Evolutionary conservation across 331 rosid species (phyloP).

Genomic region (Rosa hybrid): DNA sequence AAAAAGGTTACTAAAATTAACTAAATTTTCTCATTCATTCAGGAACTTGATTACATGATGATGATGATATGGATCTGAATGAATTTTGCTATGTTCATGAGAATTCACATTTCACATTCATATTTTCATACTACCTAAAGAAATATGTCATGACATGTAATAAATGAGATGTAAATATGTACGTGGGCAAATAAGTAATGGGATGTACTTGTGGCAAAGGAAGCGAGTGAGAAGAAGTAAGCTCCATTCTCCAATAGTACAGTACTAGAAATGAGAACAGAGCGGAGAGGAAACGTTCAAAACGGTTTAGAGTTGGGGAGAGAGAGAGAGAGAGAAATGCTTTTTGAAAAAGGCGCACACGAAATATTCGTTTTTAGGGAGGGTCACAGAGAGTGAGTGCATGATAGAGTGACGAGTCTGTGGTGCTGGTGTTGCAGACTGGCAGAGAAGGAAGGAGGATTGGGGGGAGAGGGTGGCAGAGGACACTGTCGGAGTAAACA

Average conservation of each 20-base stretch:
- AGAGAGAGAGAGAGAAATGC: too few relatives aligned
- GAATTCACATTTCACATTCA: neutral
- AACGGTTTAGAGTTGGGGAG: too few relatives aligned
- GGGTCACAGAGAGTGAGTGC: neutral
- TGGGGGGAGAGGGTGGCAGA: slow-evolving; percentile 32
- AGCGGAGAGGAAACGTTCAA: neutral
- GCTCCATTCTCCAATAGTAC: neutral
- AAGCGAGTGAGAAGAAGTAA: neutral
- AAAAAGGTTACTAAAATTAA: too few relatives aligned
- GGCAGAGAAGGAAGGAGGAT: neutral
- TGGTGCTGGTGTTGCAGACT: neutral
- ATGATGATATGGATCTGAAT: too few relatives aligned
- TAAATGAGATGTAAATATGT: too few relatives aligned
- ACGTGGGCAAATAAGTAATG: too few relatives aligned
- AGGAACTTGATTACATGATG: too few relatives aligned
- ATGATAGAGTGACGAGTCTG: slow-evolving; percentile 1
- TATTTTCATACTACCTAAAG: neutral
- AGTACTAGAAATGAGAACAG: neutral
- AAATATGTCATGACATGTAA: too few relatives aligned
- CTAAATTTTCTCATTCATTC: too few relatives aligned
- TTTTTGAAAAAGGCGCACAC: neutral
- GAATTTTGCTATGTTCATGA: too few relatives aligned
- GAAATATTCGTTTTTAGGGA: neutral
- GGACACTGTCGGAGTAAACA: slow-evolving; percentile 36
- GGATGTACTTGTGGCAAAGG: neutral